phyloP scores from a whole-genome alignment of 2,329 filamentous ascomycete genomes.

The Aureobasidium lini region DNA sequence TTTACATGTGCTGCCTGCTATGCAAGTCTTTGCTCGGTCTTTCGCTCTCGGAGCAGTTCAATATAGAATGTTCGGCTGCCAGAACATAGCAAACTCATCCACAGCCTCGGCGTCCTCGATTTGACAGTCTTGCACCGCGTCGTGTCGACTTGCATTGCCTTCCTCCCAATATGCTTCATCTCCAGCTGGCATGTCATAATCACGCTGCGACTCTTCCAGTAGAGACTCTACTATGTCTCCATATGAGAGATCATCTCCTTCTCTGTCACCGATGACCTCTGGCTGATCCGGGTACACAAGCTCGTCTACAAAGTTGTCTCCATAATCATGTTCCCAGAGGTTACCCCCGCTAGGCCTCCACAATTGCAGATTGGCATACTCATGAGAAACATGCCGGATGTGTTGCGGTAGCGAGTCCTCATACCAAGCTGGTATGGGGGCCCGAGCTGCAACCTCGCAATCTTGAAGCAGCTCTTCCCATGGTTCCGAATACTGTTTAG shows the following conservation, averaged over 20 bases:
- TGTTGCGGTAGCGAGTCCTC: neutral
- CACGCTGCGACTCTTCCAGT: neutral
- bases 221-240: neutral
- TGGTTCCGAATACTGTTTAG: neutral
- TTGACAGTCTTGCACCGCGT: neutral
- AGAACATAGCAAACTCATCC: slow-evolving; percentile 31
- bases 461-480: neutral
- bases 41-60: slow-evolving; percentile 18
- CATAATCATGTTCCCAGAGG: neutral
- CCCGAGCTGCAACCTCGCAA: neutral
- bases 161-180: neutral
- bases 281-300: neutral
- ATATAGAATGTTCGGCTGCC: slow-evolving; percentile 40
- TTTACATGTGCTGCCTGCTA: neutral
- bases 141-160: neutral
- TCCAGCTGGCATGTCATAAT: neutral
- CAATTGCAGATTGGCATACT: neutral
- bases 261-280: neutral
- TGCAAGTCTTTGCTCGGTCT: neutral
- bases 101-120: neutral
- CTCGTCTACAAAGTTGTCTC: neutral
- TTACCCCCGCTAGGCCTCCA: neutral
- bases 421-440: neutral
- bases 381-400: neutral
- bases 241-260: neutral